Conservation (phyloP, 441 rosid species). For the Sinapis alba region DNA sequence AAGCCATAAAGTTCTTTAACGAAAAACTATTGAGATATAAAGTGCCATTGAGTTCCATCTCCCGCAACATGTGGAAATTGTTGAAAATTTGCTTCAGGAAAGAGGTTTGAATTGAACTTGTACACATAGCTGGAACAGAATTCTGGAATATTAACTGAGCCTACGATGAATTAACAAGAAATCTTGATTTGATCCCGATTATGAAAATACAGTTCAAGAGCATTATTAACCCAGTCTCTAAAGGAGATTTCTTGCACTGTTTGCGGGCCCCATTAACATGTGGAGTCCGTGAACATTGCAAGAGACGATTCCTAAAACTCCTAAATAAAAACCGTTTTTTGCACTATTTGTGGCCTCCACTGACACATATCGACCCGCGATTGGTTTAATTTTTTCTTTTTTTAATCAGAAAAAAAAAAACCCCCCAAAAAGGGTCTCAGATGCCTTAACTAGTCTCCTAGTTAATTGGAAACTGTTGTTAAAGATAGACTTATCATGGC, state of each 20-base stretch:
- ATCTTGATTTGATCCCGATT: not conserved
- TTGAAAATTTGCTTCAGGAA: not conserved
- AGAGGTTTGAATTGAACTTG: slow-evolving; percentile 9
- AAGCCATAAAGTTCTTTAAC: slow-evolving; percentile 10
- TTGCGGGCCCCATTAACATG: too few species aligned
- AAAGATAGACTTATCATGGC: not conserved
- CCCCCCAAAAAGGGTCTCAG: too few species aligned
- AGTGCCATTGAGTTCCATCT: slow-evolving; percentile 7
- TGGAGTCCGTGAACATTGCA: too few species aligned
- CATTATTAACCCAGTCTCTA: too few species aligned
- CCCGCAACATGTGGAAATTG: not conserved
- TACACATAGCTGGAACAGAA: not conserved
- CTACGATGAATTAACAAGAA: not conserved
- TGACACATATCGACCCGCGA: too few species aligned
- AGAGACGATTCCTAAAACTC: too few species aligned
- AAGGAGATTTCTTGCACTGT: too few species aligned
- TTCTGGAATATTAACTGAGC: not conserved
- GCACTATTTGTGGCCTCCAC: too few species aligned
- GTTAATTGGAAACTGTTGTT: not conserved
- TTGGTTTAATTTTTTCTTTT: too few species aligned
- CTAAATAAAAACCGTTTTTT: too few species aligned
- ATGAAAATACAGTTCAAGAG: not conserved
- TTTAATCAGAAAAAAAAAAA: too few species aligned
- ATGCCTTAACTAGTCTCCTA: not conserved
- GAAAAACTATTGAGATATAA: not conserved